Percentiles rank a stretch among this genome's conserved stretches.
Evolutionary conservation across 2,329 filamentous ascomycete genomes (phyloP).

Genomic region (Arthrobotrys conoides): DNA sequence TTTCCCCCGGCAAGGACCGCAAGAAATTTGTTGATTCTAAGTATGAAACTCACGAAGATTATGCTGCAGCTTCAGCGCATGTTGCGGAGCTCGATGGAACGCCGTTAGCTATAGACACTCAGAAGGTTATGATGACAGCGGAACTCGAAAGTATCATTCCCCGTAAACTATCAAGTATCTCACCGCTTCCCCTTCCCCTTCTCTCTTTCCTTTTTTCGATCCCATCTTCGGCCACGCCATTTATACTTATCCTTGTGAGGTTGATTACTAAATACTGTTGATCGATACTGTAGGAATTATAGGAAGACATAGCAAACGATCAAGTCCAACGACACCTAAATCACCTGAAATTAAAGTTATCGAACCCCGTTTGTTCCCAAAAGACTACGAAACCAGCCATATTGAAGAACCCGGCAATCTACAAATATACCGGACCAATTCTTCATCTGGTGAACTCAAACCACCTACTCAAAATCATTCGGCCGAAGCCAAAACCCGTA

Average conservation of each 20-base stretch:
- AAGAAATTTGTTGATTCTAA: constrained; percentile 48
- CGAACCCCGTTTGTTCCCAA: constrained; percentile 27
- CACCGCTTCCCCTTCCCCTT: constrained; percentile 9
- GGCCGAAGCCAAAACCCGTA: constrained; percentile 22
- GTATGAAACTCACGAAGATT: constrained; percentile 44
- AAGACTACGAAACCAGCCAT: constrained; percentile 38
- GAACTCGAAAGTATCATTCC: constrained; percentile 57
- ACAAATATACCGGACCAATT: constrained; percentile 40
- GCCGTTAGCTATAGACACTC: constrained; percentile 46
- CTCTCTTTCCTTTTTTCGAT: not conserved
- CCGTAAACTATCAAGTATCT: constrained; percentile 59
- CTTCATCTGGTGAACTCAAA: constrained; percentile 36
- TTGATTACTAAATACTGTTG: constrained; percentile 3
- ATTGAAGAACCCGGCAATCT: constrained; percentile 20
- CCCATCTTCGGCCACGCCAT: not conserved
- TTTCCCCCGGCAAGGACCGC: constrained; percentile 52
- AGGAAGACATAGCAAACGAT: constrained; percentile 48
- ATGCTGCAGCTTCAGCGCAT: constrained; percentile 28
- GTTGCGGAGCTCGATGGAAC: constrained; percentile 53
- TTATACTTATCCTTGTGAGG: not conserved
- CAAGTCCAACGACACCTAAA: constrained; percentile 48
- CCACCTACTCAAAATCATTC: constrained; percentile 30
- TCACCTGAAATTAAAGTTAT: constrained; percentile 41
- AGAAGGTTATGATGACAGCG: constrained; percentile 55
- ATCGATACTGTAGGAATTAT: constrained; percentile 51